Percentiles rank a stretch among this genome's conserved stretches.
Evolutionary conservation across 2,329 filamentous ascomycete species (phyloP).

Genomic region (Aspergillus glaucus): DNA sequence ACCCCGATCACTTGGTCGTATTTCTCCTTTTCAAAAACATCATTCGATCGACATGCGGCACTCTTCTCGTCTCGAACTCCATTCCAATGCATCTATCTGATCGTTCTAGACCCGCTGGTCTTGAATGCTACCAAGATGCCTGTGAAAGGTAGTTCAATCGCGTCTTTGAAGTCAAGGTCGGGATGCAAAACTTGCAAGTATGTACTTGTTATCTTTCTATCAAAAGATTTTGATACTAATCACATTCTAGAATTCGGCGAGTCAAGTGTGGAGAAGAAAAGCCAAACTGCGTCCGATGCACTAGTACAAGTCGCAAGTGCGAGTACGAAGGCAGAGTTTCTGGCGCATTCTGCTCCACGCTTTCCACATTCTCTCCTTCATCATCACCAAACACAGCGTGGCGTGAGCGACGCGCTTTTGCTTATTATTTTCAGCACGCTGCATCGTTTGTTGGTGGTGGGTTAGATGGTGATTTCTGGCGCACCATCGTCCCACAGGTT

Average conservation of each 20-base stretch:
- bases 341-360: neutral
- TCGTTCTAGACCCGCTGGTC: too few species aligned
- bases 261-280: constrained; percentile 32
- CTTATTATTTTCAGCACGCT: constrained; percentile 28
- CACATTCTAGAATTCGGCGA: constrained; percentile 19
- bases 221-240: too few species aligned
- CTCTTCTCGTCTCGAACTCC: too few species aligned
- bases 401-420: constrained; percentile 30
- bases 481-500: constrained; percentile 24
- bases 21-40: too few species aligned
- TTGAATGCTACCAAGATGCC: too few species aligned
- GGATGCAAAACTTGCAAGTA: too few species aligned
- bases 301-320: constrained; percentile 25
- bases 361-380: neutral
- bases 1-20: too few species aligned
- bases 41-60: too few species aligned
- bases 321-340: constrained; percentile 19
- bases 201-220: too few species aligned
- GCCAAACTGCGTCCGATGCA: constrained; percentile 26
- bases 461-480: constrained; percentile 30
- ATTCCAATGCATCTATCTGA: too few species aligned
- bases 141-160: too few species aligned
- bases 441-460: constrained; percentile 24
- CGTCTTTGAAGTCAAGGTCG: too few species aligned
- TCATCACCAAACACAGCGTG: constrained; percentile 15